Base-by-base conservation (phyloP, 2,329 filamentous ascomycete genomes). In the Intubia oerlemansii region DNA sequence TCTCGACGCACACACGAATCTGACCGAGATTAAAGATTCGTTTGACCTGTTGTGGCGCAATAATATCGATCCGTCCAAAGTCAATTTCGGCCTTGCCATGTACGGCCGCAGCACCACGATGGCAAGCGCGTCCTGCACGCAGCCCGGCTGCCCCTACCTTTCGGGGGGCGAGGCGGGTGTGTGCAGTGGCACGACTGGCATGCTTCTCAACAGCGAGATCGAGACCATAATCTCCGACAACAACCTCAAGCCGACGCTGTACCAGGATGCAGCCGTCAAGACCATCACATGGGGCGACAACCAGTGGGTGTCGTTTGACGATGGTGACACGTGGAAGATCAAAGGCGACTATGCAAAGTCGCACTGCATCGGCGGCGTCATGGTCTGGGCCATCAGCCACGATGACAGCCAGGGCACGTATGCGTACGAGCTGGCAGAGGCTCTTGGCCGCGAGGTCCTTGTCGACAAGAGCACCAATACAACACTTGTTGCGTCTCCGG, bases 21-120 rank as follows among this genome's bases (percentile, higher is more conserved):
- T 60, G 5, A 57, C 54, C 1, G 56, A 61, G 35, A 56, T 59
- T 18, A 38, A 53, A 2, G 14, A 36, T 1, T 43, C 41, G 0
- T 31, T 61, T 0, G 47, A 59, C 2, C 49, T 63, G 0, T 39
- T 66, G 3, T 63, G 59, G 56, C 44, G 53, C 5, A 52, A 47
- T 17, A 38, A 50, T 17, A 43, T 66, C 12, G 32, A 44, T 3
- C 49, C 59, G 0, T 25, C 33, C 0, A 52, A 57, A 21, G 42
- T 66, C 6, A 42, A 40, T 5, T 31, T 65, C 1, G 59, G 59
- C 1, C 19, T 51, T 4, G 53, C 41, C 4, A 59, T 55, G 27
- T 62, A 63, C 32, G 29, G 29, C 16, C 29, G 29, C n/a, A 24
- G 17, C 12, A 42, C 41, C 24, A 40, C 36, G 3, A 7, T 41